Evolutionary conservation across 352 stramenopile species (phyloP).

Genomic region (Pythium brachiatum): DNA sequence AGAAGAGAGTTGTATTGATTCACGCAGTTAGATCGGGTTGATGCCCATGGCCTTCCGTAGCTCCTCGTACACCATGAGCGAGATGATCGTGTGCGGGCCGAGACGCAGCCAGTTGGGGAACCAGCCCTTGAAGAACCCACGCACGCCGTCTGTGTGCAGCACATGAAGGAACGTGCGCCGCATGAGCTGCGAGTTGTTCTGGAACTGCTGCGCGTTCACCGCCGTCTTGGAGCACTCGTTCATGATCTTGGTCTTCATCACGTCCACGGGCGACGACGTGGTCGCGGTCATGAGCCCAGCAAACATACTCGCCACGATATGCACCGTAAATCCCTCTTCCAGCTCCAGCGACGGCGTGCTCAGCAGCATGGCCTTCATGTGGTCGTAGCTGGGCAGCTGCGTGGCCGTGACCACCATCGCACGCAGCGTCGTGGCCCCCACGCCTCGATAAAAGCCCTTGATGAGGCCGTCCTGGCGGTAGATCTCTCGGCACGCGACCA

Average conservation of each 20-base stretch:
- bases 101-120: constrained; percentile 74
- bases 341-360: constrained; percentile 33
- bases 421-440: constrained; percentile 60
- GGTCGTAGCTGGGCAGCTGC: constrained; percentile 79
- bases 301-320: constrained; percentile 72
- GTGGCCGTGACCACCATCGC: constrained; percentile 72
- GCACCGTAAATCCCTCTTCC: constrained; percentile 57
- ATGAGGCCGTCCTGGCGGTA: constrained; percentile 55
- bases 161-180: constrained; percentile 54
- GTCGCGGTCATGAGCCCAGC: constrained; percentile 68
- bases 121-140: constrained; percentile 79
- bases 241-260: constrained; percentile 88
- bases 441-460: constrained; percentile 68
- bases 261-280: constrained; percentile 70
- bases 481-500: constrained; percentile 64
- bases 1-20: too few relatives aligned
- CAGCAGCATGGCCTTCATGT: constrained; percentile 70
- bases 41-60: constrained; percentile 49
- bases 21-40: constrained; percentile 44
- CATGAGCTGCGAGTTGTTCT: constrained; percentile 37
- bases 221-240: constrained; percentile 54
- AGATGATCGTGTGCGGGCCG: constrained; percentile 74
- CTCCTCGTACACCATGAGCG: constrained; percentile 73
- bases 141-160: constrained; percentile 50
- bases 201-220: constrained; percentile 29